Base-by-base conservation (phyloP, 495 filamentous ascomycete species). In the Aspergillus taichungensis region DNA sequence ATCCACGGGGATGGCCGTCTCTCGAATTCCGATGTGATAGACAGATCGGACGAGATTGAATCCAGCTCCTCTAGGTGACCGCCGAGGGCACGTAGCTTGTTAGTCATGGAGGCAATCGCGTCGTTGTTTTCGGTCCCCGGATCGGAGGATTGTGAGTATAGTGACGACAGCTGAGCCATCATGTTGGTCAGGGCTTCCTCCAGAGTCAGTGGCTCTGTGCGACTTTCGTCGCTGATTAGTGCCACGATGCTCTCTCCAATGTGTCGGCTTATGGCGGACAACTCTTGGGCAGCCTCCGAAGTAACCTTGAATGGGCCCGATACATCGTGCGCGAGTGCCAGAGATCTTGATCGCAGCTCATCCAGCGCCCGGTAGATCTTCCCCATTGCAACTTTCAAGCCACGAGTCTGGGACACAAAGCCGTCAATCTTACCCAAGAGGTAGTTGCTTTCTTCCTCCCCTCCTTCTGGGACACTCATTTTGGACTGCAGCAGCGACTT, bases 21-120 rank as follows among this genome's bases (percentile, higher is more conserved):
- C 45, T 95, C 87, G 54, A 96, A 95, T 58, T 97, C 92, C 24
- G 82, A 74, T 0, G 87, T 91, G 45, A 84, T 82, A 38, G 78
- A 77, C 9, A 95, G 74, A 61, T 94, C 87, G 4, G 75, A 73
- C 18, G 85, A 80, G 33, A 89, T 65, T 3, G 77, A 75, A 11
- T 80, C 79, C 30, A 98, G 75, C 40, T 88, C 83, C n/a, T 80
- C 71, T 6, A 95, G 68, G 30, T 77, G 71, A 8, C 71, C 71
- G 3, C 75, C 82, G n/a, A 87, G 59, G 33, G 69, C 67, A 37
- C 82, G 80, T 31, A 95, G 64, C 50, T 76, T 83, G 43, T 70
- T 77, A 42, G 76, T 61, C 35, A 94, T 78, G n/a, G 79, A 71
- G 1, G 81, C 75, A 57, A 94, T 81, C 3, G 84, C 65, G 77